phyloP scores from a whole-genome alignment of 345 rosid species.

The Euphorbia pulcherrima region DNA sequence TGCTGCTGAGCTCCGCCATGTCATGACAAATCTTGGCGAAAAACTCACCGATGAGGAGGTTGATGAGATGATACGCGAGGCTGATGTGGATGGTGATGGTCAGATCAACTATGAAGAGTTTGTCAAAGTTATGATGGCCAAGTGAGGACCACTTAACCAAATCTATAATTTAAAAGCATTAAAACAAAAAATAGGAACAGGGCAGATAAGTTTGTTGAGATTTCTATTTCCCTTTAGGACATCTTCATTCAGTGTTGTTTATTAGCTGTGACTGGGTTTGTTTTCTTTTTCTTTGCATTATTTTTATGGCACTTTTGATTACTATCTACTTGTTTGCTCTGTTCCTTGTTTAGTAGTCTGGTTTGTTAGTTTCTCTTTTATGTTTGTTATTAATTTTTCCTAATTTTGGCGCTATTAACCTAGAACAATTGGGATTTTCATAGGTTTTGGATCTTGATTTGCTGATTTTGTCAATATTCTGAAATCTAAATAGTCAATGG shows the following conservation, averaged over 20 bases:
- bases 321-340: conserved; percentile 27
- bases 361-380: conserved; percentile 13
- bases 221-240: conserved; percentile 28
- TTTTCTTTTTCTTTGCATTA: conserved; percentile 32
- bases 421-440: conserved; percentile 24
- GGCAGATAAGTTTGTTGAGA: conserved; percentile 40
- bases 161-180: conserved; percentile 21
- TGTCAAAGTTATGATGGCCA: conserved; percentile 89
- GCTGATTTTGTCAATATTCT: conserved; percentile 30
- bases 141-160: conserved; percentile 42
- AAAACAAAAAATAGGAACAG: conserved; percentile 23
- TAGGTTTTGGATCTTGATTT: conserved; percentile 22
- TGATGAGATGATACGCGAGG: conserved; percentile 83
- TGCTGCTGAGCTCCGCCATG: conserved; percentile 82
- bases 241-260: conserved; percentile 21
- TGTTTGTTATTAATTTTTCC: conserved; percentile 14
- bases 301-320: conserved; percentile 24
- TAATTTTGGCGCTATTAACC: conserved; percentile 22
- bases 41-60: conserved; percentile 81
- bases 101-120: conserved; percentile 86
- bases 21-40: conserved; percentile 87
- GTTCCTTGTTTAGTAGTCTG: conserved; percentile 24
- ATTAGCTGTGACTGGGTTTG: conserved; percentile 29
- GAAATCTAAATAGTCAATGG: background rate
- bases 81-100: conserved; percentile 85